phyloP scores from a whole-genome alignment of 306 rosid species.

The Sindora glabra region DNA sequence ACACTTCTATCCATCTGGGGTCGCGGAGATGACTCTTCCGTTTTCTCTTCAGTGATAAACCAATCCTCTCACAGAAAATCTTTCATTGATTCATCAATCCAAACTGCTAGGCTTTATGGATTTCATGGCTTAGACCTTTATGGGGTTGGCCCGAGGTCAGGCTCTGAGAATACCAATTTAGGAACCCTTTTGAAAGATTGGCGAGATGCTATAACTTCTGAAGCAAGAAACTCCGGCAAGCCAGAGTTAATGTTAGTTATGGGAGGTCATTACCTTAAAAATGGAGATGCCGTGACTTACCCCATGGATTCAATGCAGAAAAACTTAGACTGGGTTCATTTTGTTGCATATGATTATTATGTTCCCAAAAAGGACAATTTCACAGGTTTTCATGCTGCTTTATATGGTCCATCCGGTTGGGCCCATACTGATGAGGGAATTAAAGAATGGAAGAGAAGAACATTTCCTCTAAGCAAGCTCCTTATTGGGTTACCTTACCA shows the following conservation, averaged over 20 bases:
- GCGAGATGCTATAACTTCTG: slow-evolving; percentile 18
- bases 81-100: slow-evolving; percentile 28
- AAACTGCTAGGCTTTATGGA: slow-evolving; percentile 16
- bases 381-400: slow-evolving; percentile 17
- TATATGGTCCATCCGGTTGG: slow-evolving; percentile 15
- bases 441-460: slow-evolving; percentile 9
- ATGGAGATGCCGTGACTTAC: not conserved
- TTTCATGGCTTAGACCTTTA: slow-evolving; percentile 32
- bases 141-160: slow-evolving; percentile 13
- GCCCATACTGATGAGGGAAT: slow-evolving; percentile 7
- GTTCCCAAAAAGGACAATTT: not conserved
- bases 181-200: slow-evolving; percentile 26
- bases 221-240: not conserved
- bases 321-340: too few relatives aligned
- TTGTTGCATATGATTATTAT: slow-evolving; percentile 19
- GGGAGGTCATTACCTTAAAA: not conserved
- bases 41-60: slow-evolving; percentile 1
- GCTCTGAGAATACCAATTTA: slow-evolving; percentile 23
- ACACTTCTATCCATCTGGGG: slow-evolving; percentile 23
- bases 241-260: slow-evolving; percentile 18
- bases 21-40: not conserved
- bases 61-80: slow-evolving; percentile 13
- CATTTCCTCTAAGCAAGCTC: slow-evolving; percentile 9
- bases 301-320: slow-evolving; percentile 20
- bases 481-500: slow-evolving; percentile 32